phyloP scores from a whole-genome alignment of 345 rosid genomes.

The Cochlearia excelsa region DNA sequence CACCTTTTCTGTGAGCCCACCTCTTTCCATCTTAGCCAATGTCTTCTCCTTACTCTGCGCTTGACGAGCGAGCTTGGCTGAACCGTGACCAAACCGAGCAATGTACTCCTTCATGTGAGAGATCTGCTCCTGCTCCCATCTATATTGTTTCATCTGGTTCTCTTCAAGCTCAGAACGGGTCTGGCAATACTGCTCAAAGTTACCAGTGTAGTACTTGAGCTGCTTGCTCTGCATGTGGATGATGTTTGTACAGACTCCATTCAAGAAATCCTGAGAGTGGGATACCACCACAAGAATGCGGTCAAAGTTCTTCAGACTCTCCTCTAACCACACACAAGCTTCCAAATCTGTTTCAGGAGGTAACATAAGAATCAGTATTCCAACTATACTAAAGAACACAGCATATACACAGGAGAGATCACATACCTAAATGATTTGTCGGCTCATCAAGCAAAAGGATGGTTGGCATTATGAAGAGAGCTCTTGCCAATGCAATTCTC shows the following conservation, averaged over 20 bases:
- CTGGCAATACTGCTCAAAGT: constrained; percentile 93
- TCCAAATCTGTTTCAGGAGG: constrained; percentile 66
- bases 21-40: constrained; percentile 97
- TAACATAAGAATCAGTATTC: not conserved
- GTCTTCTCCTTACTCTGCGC: constrained; percentile 99
- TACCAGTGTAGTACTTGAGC: constrained; percentile 81
- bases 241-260: constrained; percentile 94
- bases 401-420: not conserved
- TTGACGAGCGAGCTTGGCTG: constrained; percentile 98
- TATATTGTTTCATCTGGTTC: constrained; percentile 98
- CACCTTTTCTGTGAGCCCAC: constrained; percentile 92
- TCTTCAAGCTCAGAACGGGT: constrained; percentile 94
- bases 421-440: constrained; percentile 89
- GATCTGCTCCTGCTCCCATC: constrained; percentile 99
- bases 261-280: constrained; percentile 96
- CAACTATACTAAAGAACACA: not conserved
- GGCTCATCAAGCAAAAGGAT: constrained; percentile 95
- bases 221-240: constrained; percentile 94
- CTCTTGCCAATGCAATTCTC: constrained; percentile 97
- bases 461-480: constrained; percentile 92
- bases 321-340: constrained; percentile 99
- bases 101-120: constrained; percentile 96
- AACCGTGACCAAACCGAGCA: constrained; percentile 98
- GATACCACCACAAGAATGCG: constrained; percentile 93
- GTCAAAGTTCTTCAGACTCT: constrained; percentile 81